These are phyloP conservation scores for Lagenidium giganteum DNA, from an alignment of 352 stramenopile genomes.

Conservation along the genomic window DNA sequence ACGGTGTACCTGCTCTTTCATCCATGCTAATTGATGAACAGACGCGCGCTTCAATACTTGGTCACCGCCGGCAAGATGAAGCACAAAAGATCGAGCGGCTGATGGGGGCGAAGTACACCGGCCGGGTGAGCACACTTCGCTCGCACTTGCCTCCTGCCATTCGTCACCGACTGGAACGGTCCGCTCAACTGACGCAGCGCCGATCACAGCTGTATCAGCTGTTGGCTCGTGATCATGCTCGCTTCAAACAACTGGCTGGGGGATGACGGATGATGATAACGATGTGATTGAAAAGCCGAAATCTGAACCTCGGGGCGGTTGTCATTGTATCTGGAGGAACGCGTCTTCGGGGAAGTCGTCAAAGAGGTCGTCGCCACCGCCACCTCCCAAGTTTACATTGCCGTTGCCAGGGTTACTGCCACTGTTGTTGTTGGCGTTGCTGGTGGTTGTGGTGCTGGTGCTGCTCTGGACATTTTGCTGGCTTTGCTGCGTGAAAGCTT, in stretches of 20 bases:
- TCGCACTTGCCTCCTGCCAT: constrained; percentile 52
- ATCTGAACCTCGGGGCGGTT: too few relatives aligned
- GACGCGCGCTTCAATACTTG: constrained; percentile 19
- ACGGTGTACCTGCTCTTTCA: constrained; percentile 26
- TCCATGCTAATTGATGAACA: constrained; percentile 49
- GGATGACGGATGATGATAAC: too few relatives aligned
- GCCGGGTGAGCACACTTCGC: constrained; percentile 30
- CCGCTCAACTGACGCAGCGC: constrained; percentile 30
- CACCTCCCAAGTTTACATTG: constrained; percentile 28
- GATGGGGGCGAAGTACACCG: constrained; percentile 49
- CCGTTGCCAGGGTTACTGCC: constrained; percentile 14
- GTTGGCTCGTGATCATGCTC: constrained; percentile 40
- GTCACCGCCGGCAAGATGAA: constrained; percentile 29
- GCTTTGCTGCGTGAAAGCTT: constrained; percentile 10
- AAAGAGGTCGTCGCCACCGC: constrained; percentile 59
- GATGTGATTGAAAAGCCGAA: constrained; percentile 18
- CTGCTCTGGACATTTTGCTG: constrained; percentile 16
- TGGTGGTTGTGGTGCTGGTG: constrained; percentile 10
- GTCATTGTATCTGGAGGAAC: constrained; percentile 73
- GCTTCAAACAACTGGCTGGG: constrained; percentile 1
- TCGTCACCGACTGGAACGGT: constrained; percentile 37
- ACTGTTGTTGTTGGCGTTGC: constrained; percentile 17
- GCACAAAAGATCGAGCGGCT: constrained; percentile 68
- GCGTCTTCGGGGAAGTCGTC: constrained; percentile 67
- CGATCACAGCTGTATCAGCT: constrained; percentile 51